These are phyloP conservation scores for Scheffersomyces illinoinensis DNA, from an alignment of 1,139 yeast genomes.

Conservation along the genomic window DNA sequence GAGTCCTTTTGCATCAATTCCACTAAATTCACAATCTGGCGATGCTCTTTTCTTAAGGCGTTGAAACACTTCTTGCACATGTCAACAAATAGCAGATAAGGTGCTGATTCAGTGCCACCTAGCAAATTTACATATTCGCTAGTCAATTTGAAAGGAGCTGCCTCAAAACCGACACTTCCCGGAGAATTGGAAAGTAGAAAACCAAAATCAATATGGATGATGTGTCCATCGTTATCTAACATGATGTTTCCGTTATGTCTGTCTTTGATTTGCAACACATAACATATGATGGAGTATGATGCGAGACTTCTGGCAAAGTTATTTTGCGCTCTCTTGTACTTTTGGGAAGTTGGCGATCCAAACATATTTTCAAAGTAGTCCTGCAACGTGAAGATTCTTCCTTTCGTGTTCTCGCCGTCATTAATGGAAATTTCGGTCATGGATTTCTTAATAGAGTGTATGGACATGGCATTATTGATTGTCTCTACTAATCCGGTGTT, in stretches of 20 bases:
- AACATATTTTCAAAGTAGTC: slow-evolving; percentile 78
- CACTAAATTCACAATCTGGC: slow-evolving; percentile 75
- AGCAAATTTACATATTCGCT: slow-evolving; percentile 82
- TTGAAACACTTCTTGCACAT: slow-evolving; percentile 73
- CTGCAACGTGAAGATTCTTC: slow-evolving; percentile 65
- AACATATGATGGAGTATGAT: slow-evolving; percentile 84
- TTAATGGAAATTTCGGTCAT: slow-evolving; percentile 71
- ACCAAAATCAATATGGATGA: slow-evolving; percentile 95
- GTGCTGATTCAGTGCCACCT: slow-evolving; percentile 71
- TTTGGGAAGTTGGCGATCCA: slow-evolving; percentile 57
- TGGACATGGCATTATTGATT: slow-evolving; percentile 87
- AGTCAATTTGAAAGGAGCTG: slow-evolving; percentile 93
- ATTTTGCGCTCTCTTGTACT: slow-evolving; percentile 71
- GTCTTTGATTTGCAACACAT: slow-evolving; percentile 87
- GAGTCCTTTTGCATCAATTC: slow-evolving; percentile 94
- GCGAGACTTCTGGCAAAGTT: slow-evolving; percentile 86
- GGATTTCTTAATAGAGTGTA: slow-evolving; percentile 92
- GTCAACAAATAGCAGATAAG: slow-evolving; percentile 57
- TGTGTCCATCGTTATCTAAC: slow-evolving; percentile 92
- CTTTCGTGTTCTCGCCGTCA: slow-evolving; percentile 65
- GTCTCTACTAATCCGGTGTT: slow-evolving; percentile 93
- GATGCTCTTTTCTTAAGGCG: slow-evolving; percentile 68
- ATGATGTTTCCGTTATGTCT: slow-evolving; percentile 96
- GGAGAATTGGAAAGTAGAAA: slow-evolving; percentile 91
- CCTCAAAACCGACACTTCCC: slow-evolving; percentile 94